These are phyloP conservation scores for Punica granatum DNA, from an alignment of 345 rosid species.

Conservation along the genomic window DNA sequence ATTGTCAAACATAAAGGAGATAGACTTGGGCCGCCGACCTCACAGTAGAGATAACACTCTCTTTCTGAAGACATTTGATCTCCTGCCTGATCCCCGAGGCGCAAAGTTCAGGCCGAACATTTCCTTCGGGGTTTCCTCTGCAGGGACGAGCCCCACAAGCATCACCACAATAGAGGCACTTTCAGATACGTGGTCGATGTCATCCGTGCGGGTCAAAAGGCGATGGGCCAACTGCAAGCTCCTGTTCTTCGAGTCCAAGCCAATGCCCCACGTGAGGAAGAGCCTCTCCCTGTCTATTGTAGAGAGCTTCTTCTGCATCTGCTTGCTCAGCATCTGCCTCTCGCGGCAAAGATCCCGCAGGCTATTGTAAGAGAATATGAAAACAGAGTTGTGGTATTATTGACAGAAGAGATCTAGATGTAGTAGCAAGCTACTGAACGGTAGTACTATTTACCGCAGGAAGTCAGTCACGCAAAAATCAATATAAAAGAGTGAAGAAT, in stretches of 20 bases:
- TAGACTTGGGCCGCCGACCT: background rate
- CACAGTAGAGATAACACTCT: too few species aligned
- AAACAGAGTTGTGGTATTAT: background rate
- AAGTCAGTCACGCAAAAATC: background rate
- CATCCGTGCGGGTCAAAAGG: slow-evolving; percentile 30
- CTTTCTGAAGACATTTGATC: slow-evolving; percentile 19
- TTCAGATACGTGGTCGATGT: slow-evolving; percentile 25
- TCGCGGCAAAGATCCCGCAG: slow-evolving; percentile 29
- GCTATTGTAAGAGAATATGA: slow-evolving; percentile 12
- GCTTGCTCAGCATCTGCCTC: slow-evolving; percentile 35
- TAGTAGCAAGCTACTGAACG: background rate
- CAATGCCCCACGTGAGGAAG: slow-evolving; percentile 31
- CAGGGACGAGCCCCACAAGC: slow-evolving; percentile 31
- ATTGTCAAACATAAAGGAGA: background rate
- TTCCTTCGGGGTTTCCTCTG: slow-evolving; percentile 26
- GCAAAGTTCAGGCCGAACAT: slow-evolving; percentile 41
- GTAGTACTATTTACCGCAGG: background rate
- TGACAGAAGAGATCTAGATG: background rate
- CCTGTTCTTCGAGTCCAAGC: slow-evolving; percentile 22
- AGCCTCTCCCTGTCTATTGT: slow-evolving; percentile 28
- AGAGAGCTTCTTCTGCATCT: slow-evolving; percentile 26
- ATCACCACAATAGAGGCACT: slow-evolving; percentile 33
- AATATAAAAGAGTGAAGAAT: background rate
- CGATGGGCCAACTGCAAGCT: slow-evolving; percentile 27
- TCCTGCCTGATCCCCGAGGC: slow-evolving; percentile 16